Conservation (phyloP, 2,329 filamentous ascomycete species). For the Hypoxylon sp. region DNA sequence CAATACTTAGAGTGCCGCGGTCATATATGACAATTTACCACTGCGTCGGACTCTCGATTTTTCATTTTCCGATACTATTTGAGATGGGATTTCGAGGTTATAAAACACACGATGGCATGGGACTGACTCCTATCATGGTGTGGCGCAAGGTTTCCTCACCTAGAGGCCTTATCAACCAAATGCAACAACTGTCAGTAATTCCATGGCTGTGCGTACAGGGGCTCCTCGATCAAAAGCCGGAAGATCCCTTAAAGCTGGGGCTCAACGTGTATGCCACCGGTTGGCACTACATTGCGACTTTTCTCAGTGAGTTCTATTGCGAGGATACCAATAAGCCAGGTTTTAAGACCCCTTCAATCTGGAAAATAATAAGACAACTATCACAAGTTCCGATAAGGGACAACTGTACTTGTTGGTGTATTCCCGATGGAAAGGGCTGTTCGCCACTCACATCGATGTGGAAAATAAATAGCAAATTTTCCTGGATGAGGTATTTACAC, state of each 20-base stretch:
- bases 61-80: not conserved
- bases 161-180: too few species aligned
- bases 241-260: not conserved
- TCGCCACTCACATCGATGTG: not conserved
- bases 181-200: not conserved
- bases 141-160: not conserved
- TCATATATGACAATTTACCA: conserved; percentile 6
- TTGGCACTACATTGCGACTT: conserved; percentile 6
- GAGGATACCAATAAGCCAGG: too few species aligned
- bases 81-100: not conserved
- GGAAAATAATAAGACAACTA: not conserved
- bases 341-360: too few species aligned
- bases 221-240: not conserved
- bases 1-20: not conserved
- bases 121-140: conserved; percentile 3
- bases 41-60: too few species aligned
- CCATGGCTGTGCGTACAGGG: not conserved
- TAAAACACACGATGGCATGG: not conserved
- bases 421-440: not conserved
- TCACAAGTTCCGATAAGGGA: not conserved
- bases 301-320: not conserved
- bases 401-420: conserved; percentile 10
- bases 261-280: not conserved
- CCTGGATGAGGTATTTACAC: too few species aligned
- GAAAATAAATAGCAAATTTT: not conserved